Percentiles rank a stretch among this genome's conserved stretches.
phyloP scores from a whole-genome alignment of 305 asterid genomes.

The Striga hermonthica region DNA sequence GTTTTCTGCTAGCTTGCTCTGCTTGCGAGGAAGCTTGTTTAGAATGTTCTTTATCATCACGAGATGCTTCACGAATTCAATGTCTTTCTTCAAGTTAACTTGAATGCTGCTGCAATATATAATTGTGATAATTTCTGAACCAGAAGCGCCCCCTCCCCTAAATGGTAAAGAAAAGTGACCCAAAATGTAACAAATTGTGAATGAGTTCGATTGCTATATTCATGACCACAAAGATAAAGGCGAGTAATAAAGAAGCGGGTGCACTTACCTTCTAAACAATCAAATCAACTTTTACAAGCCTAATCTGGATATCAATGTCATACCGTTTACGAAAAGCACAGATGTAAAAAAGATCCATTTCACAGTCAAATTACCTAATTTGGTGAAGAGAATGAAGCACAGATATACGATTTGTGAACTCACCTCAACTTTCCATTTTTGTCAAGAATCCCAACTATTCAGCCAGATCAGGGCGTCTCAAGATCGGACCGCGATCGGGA shows the following conservation, averaged over 20 bases:
- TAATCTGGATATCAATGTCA: conserved; percentile 30
- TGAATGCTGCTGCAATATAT: conserved; percentile 29
- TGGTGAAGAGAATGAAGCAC: conserved; percentile 26
- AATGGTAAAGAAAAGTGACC: conserved; percentile 23
- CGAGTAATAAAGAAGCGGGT: neutral
- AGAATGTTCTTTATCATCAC: conserved; percentile 88
- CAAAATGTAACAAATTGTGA: conserved; percentile 8
- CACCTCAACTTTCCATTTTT: conserved; percentile 31
- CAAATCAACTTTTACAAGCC: conserved; percentile 28
- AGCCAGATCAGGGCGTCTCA: conserved; percentile 41
- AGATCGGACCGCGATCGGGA: conserved; percentile 56
- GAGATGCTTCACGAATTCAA: conserved; percentile 32
- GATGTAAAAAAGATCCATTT: conserved; percentile 29
- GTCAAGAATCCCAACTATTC: conserved; percentile 26
- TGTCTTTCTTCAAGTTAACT: conserved; percentile 32
- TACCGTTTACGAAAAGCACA: conserved; percentile 31
- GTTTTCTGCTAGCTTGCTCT: conserved; percentile 64
- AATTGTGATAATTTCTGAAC: conserved; percentile 23
- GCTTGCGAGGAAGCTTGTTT: conserved; percentile 86
- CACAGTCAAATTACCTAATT: conserved; percentile 21
- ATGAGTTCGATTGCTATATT: too few relatives aligned
- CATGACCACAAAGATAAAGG: too few relatives aligned
- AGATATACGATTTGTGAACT: conserved; percentile 26
- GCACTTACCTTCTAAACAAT: conserved; percentile 16
- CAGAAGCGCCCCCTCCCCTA: conserved; percentile 24